These are phyloP conservation scores for Saksenaea oblongispora DNA, from an alignment of 371 early-diverging fungal genomes.

Conservation along the genomic window DNA sequence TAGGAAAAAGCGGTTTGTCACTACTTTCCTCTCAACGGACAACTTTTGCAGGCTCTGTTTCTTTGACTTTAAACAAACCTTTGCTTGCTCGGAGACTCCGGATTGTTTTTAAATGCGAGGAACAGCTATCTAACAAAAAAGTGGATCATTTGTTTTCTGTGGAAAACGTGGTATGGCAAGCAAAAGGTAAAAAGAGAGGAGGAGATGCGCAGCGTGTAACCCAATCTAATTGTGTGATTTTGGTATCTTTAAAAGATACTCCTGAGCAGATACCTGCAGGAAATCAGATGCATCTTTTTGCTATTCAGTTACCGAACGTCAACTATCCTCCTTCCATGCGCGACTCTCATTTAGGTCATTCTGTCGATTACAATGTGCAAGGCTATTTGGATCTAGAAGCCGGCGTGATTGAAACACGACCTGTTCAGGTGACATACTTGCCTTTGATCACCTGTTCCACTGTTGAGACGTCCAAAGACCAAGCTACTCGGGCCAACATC, in stretches of 20 bases:
- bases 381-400: conserved; percentile 27
- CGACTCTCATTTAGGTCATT: conserved; percentile 33
- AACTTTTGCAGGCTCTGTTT: conserved; percentile 21
- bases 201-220: background rate
- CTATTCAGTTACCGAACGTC: conserved; percentile 38
- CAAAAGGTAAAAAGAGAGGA: background rate
- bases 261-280: conserved; percentile 20
- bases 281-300: conserved; percentile 45
- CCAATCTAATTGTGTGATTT: background rate
- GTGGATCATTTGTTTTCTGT: conserved; percentile 10
- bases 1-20: too few species aligned
- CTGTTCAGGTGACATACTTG: conserved; percentile 30
- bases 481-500: conserved; percentile 24
- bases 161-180: conserved; percentile 14
- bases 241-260: conserved; percentile 6
- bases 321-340: conserved; percentile 48
- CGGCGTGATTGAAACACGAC: conserved; percentile 16
- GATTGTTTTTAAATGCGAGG: conserved; percentile 30
- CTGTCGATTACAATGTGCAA: conserved; percentile 41
- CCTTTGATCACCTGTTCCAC: conserved; percentile 30
- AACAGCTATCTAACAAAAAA: conserved; percentile 11
- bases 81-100: conserved; percentile 20
- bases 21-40: too few species aligned
- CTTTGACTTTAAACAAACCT: conserved; percentile 23
- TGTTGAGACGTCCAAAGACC: conserved; percentile 1